Evolutionary conservation across 2,329 filamentous ascomycete genomes (phyloP).

Genomic region (Ophiostoma himal-ulmi): DNA sequence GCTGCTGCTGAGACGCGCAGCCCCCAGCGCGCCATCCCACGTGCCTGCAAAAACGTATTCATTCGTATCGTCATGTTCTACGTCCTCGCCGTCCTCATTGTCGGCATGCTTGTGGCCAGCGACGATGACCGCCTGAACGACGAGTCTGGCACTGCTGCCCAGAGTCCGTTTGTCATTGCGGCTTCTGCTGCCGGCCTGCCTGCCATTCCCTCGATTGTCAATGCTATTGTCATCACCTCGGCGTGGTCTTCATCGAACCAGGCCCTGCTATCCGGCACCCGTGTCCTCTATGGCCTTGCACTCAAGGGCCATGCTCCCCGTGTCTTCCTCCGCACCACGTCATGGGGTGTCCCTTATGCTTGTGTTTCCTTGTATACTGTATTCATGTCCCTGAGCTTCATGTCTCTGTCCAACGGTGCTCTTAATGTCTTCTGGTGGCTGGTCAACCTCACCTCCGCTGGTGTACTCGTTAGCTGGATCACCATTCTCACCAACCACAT

Average conservation of each 20-base stretch:
- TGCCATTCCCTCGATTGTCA: slow-evolving; percentile 65
- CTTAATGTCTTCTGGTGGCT: slow-evolving; percentile 65
- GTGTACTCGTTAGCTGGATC: slow-evolving; percentile 65
- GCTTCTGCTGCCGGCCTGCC: slow-evolving; percentile 60
- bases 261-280: slow-evolving; percentile 53
- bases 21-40: slow-evolving; percentile 65
- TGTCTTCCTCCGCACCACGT: slow-evolving; percentile 48
- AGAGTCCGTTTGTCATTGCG: slow-evolving; percentile 65
- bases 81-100: slow-evolving; percentile 59
- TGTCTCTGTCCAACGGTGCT: slow-evolving; percentile 51
- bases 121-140: slow-evolving; percentile 49
- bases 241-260: slow-evolving; percentile 66
- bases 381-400: slow-evolving; percentile 54
- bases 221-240: slow-evolving; percentile 68
- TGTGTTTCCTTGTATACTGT: slow-evolving; percentile 40
- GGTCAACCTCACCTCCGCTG: slow-evolving; percentile 63
- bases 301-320: slow-evolving; percentile 54
- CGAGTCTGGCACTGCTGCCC: slow-evolving; percentile 44
- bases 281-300: slow-evolving; percentile 55
- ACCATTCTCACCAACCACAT: slow-evolving; percentile 61
- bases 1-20: slow-evolving; percentile 63
- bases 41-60: slow-evolving; percentile 68
- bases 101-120: slow-evolving; percentile 62
- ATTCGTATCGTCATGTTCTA: slow-evolving; percentile 69
- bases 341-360: slow-evolving; percentile 51